Conservation (phyloP, 371 early-diverging fungal genomes). For the Smittium culicis region DNA sequence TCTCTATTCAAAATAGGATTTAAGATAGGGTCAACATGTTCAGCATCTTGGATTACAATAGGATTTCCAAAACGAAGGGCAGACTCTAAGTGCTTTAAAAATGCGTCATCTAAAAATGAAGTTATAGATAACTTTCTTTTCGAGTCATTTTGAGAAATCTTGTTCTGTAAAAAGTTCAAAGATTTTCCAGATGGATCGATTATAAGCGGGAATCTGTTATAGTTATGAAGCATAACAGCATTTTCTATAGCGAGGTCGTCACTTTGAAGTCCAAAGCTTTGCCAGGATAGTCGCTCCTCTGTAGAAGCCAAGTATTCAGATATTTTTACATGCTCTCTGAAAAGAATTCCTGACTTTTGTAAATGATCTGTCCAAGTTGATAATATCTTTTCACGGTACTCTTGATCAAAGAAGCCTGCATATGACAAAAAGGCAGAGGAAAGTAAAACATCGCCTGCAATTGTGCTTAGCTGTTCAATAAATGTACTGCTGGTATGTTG, state of each 20-base stretch:
- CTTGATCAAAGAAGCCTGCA: constrained; percentile 94
- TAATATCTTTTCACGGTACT: constrained; percentile 69
- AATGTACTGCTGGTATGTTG: constrained; percentile 78
- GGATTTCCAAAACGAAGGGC: constrained; percentile 97
- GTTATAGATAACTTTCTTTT: constrained; percentile 83
- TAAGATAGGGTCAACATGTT: constrained; percentile 91
- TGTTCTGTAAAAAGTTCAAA: constrained; percentile 70
- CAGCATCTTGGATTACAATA: constrained; percentile 91
- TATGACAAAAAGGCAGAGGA: constrained; percentile 90
- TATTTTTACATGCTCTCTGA: constrained; percentile 68
- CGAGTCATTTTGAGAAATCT: constrained; percentile 29
- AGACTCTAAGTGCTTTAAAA: constrained; percentile 92
- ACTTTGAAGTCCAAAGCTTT: constrained; percentile 65
- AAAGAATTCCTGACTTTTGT: constrained; percentile 54
- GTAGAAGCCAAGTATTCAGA: constrained; percentile 85
- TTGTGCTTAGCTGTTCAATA: constrained; percentile 89
- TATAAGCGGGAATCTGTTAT: constrained; percentile 89
- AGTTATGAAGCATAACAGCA: constrained; percentile 88
- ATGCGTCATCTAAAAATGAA: constrained; percentile 92
- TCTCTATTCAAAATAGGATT: constrained; percentile 95
- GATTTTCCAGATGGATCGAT: constrained; percentile 97
- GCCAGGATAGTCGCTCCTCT: constrained; percentile 88
- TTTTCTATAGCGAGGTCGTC: constrained; percentile 93
- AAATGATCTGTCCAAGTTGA: constrained; percentile 69
- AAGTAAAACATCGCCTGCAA: constrained; percentile 94